Conservation (phyloP, 129 eudicot species). For the Calendula officinalis region DNA sequence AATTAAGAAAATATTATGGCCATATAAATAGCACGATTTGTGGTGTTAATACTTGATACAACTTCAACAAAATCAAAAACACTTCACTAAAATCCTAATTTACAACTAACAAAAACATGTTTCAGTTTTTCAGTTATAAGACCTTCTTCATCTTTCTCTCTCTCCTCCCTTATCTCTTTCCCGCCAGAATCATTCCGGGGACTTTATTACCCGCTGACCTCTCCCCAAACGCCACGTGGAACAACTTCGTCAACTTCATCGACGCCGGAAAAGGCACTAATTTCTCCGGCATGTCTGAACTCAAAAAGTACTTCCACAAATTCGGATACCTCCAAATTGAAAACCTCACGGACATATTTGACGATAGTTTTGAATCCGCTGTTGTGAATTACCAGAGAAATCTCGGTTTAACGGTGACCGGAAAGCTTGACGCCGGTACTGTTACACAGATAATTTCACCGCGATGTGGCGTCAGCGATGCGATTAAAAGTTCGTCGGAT, state of each 20-base stretch:
- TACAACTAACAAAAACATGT: constrained; percentile 53
- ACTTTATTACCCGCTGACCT: constrained; percentile 36
- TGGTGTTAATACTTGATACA: constrained; percentile 7
- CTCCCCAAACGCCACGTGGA: constrained; percentile 59
- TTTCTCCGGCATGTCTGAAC: constrained; percentile 62
- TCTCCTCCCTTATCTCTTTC: constrained; percentile 36
- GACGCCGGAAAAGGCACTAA: constrained; percentile 67
- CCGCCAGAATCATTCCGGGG: constrained; percentile 55
- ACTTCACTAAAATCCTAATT: constrained; percentile 16
- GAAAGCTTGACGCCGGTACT: constrained; percentile 61
- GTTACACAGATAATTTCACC: constrained; percentile 67
- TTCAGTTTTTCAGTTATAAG: constrained; percentile 50
- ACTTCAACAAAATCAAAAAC: constrained; percentile 5
- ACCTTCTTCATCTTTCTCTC: constrained; percentile 10
- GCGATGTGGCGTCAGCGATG: constrained; percentile 67
- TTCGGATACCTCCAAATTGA: constrained; percentile 69
- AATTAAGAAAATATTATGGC: constrained; percentile 2
- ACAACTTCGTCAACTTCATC: constrained; percentile 46
- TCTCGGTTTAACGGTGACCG: constrained; percentile 58
- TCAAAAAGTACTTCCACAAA: constrained; percentile 64
- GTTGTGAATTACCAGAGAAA: constrained; percentile 53
- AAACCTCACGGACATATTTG: constrained; percentile 61
- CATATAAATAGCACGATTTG: constrained; percentile 33
- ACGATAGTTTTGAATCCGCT: constrained; percentile 56
- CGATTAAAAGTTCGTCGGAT: neutral